Base-by-base conservation (phyloP, 179 eudicot species). In the Pouteria campechiana region DNA sequence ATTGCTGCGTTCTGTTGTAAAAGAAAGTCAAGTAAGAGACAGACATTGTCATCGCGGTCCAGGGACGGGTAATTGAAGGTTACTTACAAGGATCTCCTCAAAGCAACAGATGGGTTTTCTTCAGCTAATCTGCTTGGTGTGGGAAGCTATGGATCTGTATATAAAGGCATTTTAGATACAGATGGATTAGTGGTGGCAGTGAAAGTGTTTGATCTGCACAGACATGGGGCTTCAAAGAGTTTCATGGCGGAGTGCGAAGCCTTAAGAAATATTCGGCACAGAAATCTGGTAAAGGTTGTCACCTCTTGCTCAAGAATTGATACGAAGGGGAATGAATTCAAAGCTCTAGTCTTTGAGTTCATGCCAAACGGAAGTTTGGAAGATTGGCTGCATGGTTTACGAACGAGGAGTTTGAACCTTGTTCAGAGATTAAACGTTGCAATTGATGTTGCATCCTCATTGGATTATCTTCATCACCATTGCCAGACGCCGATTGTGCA, bases 171-270 rank as follows among this genome's bases (percentile, higher is more conserved):
- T 7, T 3, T 55, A 22, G 27, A 10, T 35, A 21, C 7, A 0
- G 28, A 37, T 18, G 37, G 25, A 2, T 25, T 18, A 11, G 11
- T 35, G 1, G 42, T 37, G 8, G 68, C 63, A 10, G 43, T 63
- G 9, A 55, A 63, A 44, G 52, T 50, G 8, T 12, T 55, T 3
- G 25, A 55, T 19, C 41, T 64, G 1, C 55, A 64, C 14, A 32
- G 48, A 10, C 34, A 29, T 30, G 58, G 60, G 1, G 59, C 59
- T 11, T 11, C 27, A 16, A 57, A 47, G 28, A 57, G 70, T 31
- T 47, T 64, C 39, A 36, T 57, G 24, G 50, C 50, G 2, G 70
- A 64, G 47, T 57, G 64, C 29, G 32, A 52, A 14, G 55, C 64
- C 4, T 13, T 64, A 31, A 57, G 48, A 24, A 57, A 35, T 13